Base-by-base conservation (phyloP, 805 yeast genomes). In the Zygoascus ofunaensis region DNA sequence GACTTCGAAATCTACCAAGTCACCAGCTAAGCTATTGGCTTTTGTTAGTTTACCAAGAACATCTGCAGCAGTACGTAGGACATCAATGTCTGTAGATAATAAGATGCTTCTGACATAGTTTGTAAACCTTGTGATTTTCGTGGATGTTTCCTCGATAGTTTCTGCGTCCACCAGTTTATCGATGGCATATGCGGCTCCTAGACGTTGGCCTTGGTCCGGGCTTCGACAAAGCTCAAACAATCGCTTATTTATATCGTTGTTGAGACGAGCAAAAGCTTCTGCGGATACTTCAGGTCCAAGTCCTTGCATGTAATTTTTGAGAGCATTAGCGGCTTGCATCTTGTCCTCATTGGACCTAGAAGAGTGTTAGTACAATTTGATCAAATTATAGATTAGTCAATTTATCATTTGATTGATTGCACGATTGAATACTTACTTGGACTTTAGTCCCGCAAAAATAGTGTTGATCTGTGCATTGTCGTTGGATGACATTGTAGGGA, bases 161-260 rank as follows among this genome's bases (percentile, higher is more conserved):
- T 87, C 89, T 55, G 85, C 79, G 46, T 84, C 92, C 43, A 90
- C 84, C 48, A 90, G 72, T 2, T 92, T 79, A 61, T 86, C 92
- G 45, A 90, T 82, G 10, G 97, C 97, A 19, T 87, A 75, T 26
- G 90, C 81, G 36, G 96, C 97, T 17, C 97, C 97, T 32, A 89
- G 70, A 50, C 85, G 80, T 50, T 83, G 87, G 23, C 72, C 62
- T 4, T 79, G 64, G 52, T 83, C 90, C 5, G 79, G 71, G 3
- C 89, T 79, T 54, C 86, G 87, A 40, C 87, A 77, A 42, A 87
- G 70, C 57, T 85, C 95, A 60, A 87, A 87, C 17, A 92, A 84
- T 50, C 82, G 79, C 56, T 85, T 83, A 66, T 90, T 87, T 50
- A 90, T 81, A 47, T 82, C 89, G 59, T 83, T 86, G 61, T 82